Evolutionary conservation across 192 early-diverging fungal genomes (phyloP).

Genomic region (Martensiomyces pterosporus): DNA sequence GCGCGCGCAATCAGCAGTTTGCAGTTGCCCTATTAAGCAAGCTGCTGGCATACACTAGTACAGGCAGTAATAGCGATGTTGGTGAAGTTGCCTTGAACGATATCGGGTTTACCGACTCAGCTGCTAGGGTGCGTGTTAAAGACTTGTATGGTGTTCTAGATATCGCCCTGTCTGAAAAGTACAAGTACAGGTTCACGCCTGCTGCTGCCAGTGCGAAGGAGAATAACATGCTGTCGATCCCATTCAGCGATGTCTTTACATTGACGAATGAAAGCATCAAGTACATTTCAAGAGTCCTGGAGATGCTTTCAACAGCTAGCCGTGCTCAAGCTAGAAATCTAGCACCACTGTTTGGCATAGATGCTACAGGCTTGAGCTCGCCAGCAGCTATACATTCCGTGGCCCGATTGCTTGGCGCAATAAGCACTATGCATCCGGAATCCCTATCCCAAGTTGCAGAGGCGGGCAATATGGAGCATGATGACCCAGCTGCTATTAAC

Average conservation of each 20-base stretch:
- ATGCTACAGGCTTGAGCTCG: slow-evolving; percentile 3
- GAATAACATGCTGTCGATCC: slow-evolving; percentile 18
- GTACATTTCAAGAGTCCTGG: slow-evolving; percentile 26
- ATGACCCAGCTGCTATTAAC: slow-evolving; percentile 11
- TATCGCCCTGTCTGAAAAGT: slow-evolving; percentile 11
- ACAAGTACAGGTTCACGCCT: slow-evolving; percentile 5
- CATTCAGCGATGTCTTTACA: slow-evolving; percentile 30
- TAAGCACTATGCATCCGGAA: slow-evolving; percentile 11
- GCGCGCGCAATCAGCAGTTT: too few relatives aligned
- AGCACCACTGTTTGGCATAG: slow-evolving; percentile 30
- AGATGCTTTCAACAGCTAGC: slow-evolving; percentile 8
- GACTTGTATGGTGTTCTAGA: too few relatives aligned
- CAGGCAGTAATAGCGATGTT: neutral
- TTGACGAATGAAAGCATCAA: slow-evolving; percentile 14
- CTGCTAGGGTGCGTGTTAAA: too few relatives aligned
- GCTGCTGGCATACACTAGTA: neutral
- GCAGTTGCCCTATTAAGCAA: too few relatives aligned
- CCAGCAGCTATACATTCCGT: slow-evolving; percentile 8
- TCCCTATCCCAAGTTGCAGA: slow-evolving; percentile 2
- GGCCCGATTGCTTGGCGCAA: slow-evolving; percentile 4
- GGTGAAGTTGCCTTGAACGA: neutral
- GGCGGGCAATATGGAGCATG: slow-evolving; percentile 3
- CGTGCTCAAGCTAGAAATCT: slow-evolving; percentile 2
- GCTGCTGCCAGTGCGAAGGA: neutral
- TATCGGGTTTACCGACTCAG: neutral